Conservation (phyloP, 768 basidiomycete species). For the Tylopilus plumbeoviolaceoides region DNA sequence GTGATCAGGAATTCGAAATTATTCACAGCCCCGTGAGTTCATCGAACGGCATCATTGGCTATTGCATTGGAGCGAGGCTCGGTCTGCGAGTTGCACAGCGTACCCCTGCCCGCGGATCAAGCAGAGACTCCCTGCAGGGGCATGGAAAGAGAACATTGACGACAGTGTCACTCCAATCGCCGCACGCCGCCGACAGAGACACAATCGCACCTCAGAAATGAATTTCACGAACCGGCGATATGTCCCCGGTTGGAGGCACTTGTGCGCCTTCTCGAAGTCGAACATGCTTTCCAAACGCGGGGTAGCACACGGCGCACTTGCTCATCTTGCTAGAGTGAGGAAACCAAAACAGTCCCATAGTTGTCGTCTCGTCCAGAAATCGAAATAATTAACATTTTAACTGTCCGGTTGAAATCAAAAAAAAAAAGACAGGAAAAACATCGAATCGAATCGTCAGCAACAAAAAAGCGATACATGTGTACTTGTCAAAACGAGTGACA, state of each 20-base stretch:
- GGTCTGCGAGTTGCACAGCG: background rate
- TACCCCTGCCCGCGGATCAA: constrained; percentile 9
- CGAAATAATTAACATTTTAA: constrained; percentile 1
- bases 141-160: background rate
- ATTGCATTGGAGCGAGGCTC: background rate
- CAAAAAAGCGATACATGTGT: constrained; percentile 2
- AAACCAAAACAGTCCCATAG: background rate
- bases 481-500: constrained; percentile 19
- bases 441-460: constrained; percentile 3
- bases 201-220: background rate
- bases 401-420: constrained; percentile 5
- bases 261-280: too few relatives aligned
- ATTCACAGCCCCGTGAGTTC: background rate
- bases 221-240: background rate
- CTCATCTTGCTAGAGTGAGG: background rate
- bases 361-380: constrained; percentile 6
- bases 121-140: background rate
- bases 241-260: background rate
- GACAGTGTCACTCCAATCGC: background rate
- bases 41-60: background rate
- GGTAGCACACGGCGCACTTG: background rate
- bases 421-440: background rate
- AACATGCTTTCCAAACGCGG: background rate
- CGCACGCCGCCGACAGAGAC: background rate
- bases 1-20: background rate